A percentile compares a stretch with the other conserved stretches of the same genome.
Evolutionary conservation across 1,139 yeast genomes (phyloP).

Genomic region (Geotrichum candidum): DNA sequence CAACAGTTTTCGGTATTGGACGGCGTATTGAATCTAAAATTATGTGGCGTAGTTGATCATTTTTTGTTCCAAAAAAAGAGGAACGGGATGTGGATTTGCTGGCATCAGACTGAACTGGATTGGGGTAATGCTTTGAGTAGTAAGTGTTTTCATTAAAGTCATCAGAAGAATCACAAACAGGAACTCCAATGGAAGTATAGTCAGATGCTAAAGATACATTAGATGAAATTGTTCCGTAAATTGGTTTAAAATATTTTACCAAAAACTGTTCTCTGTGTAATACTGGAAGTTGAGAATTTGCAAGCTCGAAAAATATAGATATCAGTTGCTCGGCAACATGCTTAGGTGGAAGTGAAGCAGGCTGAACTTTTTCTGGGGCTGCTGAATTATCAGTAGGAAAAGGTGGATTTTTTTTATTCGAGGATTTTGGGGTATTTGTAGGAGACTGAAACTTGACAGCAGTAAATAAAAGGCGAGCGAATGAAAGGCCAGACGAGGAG

Average conservation of each 20-base stretch:
- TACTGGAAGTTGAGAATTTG: slow-evolving; percentile 76
- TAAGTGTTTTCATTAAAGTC: slow-evolving; percentile 20
- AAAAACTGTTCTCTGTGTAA: slow-evolving; percentile 76
- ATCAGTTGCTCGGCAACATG: slow-evolving; percentile 61
- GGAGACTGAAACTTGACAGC: slow-evolving; percentile 51
- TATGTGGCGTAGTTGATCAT: neutral
- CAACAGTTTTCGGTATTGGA: slow-evolving; percentile 3
- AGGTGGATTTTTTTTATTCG: neutral
- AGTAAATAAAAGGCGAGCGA: slow-evolving; percentile 69
- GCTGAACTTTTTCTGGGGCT: slow-evolving; percentile 25
- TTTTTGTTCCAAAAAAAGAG: neutral
- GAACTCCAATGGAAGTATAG: slow-evolving; percentile 46
- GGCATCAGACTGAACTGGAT: neutral
- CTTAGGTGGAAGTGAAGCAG: slow-evolving; percentile 64
- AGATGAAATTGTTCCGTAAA: slow-evolving; percentile 63
- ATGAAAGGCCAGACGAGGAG: slow-evolving; percentile 57
- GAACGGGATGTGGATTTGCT: neutral
- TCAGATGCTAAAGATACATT: slow-evolving; percentile 57
- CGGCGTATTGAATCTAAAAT: neutral
- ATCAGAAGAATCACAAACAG: slow-evolving; percentile 12
- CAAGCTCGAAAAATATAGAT: slow-evolving; percentile 66
- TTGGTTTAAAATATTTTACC: slow-evolving; percentile 59
- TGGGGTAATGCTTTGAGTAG: slow-evolving; percentile 10
- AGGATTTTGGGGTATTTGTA: neutral
- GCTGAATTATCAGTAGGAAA: slow-evolving; percentile 23